These are phyloP conservation scores for Calonectria pseudoturangicola DNA, from an alignment of 2,329 filamentous ascomycete species.

Conservation along the genomic window DNA sequence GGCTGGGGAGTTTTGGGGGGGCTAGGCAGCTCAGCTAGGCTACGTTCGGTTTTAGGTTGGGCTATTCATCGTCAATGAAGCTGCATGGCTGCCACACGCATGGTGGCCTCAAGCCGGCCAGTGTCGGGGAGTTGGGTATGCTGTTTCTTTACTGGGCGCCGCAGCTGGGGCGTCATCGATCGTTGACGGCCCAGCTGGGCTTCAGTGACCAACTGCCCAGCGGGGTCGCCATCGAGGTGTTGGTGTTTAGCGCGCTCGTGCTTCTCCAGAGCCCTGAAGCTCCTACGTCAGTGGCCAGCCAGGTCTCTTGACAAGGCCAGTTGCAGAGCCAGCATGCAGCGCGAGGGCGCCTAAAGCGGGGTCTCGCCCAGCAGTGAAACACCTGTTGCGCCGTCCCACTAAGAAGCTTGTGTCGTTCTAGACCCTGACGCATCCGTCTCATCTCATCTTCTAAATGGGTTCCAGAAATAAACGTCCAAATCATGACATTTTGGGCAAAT, in stretches of 20 bases:
- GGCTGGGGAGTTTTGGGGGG: slow-evolving; percentile 20
- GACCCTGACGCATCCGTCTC: slow-evolving; percentile 30
- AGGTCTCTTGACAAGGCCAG: neutral
- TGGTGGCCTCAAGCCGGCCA: slow-evolving; percentile 8
- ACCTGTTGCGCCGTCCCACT: slow-evolving; percentile 7
- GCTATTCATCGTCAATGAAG: slow-evolving; percentile 17
- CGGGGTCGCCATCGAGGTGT: slow-evolving; percentile 14
- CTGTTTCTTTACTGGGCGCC: slow-evolving; percentile 16
- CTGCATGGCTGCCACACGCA: slow-evolving; percentile 28
- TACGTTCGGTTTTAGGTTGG: slow-evolving; percentile 30
- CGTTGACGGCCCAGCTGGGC: slow-evolving; percentile 1
- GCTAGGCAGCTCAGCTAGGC: slow-evolving; percentile 18
- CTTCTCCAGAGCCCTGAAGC: neutral
- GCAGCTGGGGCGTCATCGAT: neutral
- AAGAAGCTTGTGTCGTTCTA: neutral
- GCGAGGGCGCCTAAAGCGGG: slow-evolving; percentile 34
- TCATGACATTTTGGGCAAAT: slow-evolving; percentile 6
- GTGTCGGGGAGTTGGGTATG: neutral
- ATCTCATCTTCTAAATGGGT: slow-evolving; percentile 34
- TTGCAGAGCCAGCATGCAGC: slow-evolving; percentile 18
- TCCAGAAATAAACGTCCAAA: slow-evolving; percentile 38
- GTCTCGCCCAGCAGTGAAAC: slow-evolving; percentile 12
- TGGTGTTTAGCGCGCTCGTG: slow-evolving; percentile 28
- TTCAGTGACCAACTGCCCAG: slow-evolving; percentile 14
- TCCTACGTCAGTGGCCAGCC: slow-evolving; percentile 29